A percentile compares a stretch with the other conserved stretches of the same genome.
Conservation (phyloP, 805 yeast species). For the Zygotorulaspora florentina region DNA sequence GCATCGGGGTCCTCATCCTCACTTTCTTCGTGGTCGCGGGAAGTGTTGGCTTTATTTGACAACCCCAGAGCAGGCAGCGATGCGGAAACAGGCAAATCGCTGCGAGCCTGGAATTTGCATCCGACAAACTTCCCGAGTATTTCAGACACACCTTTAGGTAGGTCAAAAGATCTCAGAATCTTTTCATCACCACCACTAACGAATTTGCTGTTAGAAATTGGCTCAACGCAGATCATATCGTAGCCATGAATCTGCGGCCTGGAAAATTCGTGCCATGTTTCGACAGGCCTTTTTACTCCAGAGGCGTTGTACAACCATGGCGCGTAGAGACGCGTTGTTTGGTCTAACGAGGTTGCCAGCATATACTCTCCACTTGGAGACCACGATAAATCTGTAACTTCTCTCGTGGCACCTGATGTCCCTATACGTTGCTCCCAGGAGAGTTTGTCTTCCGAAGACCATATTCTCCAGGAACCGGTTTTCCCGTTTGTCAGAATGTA, state of each 20-base stretch:
- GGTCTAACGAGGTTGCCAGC: constrained; percentile 80
- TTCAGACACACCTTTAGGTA: constrained; percentile 72
- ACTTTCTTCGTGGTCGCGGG: constrained; percentile 42
- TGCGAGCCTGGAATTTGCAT: constrained; percentile 32
- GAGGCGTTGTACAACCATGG: constrained; percentile 45
- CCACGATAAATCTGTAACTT: constrained; percentile 80
- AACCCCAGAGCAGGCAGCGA: constrained; percentile 89
- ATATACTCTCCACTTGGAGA: constrained; percentile 60
- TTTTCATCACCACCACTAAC: constrained; percentile 97
- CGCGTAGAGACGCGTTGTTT: constrained; percentile 83
- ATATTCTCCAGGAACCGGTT: constrained; percentile 88
- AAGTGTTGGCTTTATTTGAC: constrained; percentile 79
- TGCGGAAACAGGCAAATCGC: constrained; percentile 70
- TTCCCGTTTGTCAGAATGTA: constrained; percentile 77
- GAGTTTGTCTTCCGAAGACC: constrained; percentile 43
- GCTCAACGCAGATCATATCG: constrained; percentile 80
- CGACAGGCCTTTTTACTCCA: constrained; percentile 28
- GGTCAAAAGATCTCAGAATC: constrained; percentile 79
- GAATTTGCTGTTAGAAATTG: constrained; percentile 57
- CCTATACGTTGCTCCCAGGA: constrained; percentile 49
- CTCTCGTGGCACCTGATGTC: constrained; percentile 70
- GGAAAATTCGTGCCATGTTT: constrained; percentile 85
- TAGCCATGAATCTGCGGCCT: constrained; percentile 98
- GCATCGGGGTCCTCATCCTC: constrained; percentile 34
- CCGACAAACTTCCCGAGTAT: constrained; percentile 55